Base-by-base conservation (phyloP, 805 yeast species). In the Spathaspora girioi region DNA sequence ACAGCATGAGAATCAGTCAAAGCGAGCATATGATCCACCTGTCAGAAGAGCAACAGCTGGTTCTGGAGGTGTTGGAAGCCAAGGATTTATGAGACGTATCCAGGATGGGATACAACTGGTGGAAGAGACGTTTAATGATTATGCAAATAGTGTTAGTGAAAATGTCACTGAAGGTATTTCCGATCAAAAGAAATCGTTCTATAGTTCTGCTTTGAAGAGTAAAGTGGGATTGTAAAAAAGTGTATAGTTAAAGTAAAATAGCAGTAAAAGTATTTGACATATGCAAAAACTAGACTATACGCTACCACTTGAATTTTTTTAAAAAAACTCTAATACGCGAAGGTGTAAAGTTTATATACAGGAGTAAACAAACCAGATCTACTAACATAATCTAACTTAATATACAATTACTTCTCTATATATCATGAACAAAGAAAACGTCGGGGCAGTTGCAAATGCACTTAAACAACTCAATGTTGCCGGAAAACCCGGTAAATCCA, bases 41-140 rank as follows among this genome's bases (percentile, higher is more conserved):
- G 75, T 72, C 0, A 68, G 83, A 56, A 63, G 56, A 50, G 56
- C 68, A 10, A 66, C 69, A 17, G 59, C 66, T 5, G 75, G 73
- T 8, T 52, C 61, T 10, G 62, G 64, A 0, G 78, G 78, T 29
- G 68, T 79, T 49, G 72, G 73, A 0, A 56, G 66, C 7, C 62
- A 86, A 45, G 66, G 74, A 56, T 51, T 71, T 49, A 66, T 75
- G 60, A 75, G 81, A 57, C 69, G 75, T 2, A 55, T 84, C 31
- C 82, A 81, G 53, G 71, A 73, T 32, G 83, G 84, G 0, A 63
- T 81, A 50, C 86, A 82, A 45, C 58, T 69, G 2, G 61, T 81
- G 15, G 88, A 82, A 58, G 84, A 79, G 50, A 68, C 77, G 9
- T 63, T 83, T 47, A 79, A 82, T 60, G 82, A 80, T 19, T 82